phyloP scores from a whole-genome alignment of 306 rosid genomes.

The Rosa chinensis region DNA sequence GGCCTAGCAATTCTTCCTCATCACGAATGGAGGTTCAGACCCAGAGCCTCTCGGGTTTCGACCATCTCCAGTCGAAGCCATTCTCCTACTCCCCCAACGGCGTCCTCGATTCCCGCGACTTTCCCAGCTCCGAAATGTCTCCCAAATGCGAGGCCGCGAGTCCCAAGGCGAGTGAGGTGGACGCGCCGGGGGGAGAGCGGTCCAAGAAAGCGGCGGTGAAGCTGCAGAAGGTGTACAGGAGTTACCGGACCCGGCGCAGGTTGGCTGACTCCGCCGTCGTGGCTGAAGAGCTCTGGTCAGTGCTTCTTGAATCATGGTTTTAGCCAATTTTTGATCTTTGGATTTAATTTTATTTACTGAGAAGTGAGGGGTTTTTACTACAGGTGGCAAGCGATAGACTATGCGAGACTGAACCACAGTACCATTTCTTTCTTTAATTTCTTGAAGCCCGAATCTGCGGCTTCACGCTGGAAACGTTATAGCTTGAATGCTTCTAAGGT shows the following conservation, averaged over 20 bases:
- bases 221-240: constrained; percentile 75
- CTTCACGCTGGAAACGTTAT: constrained; percentile 69
- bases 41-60: constrained; percentile 35
- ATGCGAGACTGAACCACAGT: constrained; percentile 58
- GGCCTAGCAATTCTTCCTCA: too few species aligned
- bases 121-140: constrained; percentile 21
- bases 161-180: background rate
- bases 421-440: constrained; percentile 85
- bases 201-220: constrained; percentile 65
- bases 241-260: constrained; percentile 89
- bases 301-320: background rate
- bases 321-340: background rate
- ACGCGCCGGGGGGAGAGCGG: constrained; percentile 22
- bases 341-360: background rate
- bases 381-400: constrained; percentile 93
- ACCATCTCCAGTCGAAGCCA: constrained; percentile 23
- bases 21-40: constrained; percentile 50
- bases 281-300: constrained; percentile 82
- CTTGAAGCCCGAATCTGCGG: constrained; percentile 53
- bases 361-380: constrained; percentile 12
- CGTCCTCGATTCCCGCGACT: constrained; percentile 13
- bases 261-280: constrained; percentile 94
- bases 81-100: constrained; percentile 34
- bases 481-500: constrained; percentile 84
- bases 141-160: background rate